These are phyloP conservation scores for Hypoxylon lienhwacheense DNA, from an alignment of 495 filamentous ascomycete genomes.

Conservation along the genomic window DNA sequence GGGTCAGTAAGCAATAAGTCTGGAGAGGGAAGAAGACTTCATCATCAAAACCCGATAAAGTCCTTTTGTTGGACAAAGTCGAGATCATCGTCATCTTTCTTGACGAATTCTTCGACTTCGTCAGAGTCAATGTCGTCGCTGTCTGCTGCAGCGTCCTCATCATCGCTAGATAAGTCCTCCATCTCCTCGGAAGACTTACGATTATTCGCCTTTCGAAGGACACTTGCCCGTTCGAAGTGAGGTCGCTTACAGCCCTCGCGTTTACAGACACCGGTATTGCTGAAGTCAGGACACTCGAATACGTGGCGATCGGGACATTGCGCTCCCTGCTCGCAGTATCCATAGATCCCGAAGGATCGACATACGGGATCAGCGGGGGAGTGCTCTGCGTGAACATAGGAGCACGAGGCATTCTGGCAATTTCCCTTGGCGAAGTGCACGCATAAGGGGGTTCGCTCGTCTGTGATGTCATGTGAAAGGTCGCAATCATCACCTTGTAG, in stretches of 20 bases:
- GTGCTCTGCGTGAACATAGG: conserved; percentile 84
- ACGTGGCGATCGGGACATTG: conserved; percentile 81
- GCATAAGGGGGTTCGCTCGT: conserved; percentile 84
- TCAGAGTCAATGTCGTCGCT: conserved; percentile 91
- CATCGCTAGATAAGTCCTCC: conserved; percentile 82
- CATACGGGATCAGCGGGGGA: conserved; percentile 83
- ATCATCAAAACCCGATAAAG: conserved; percentile 49
- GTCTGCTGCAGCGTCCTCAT: conserved; percentile 75
- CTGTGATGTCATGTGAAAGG: conserved; percentile 86
- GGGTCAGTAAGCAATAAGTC: conserved; percentile 27
- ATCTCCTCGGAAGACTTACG: conserved; percentile 54
- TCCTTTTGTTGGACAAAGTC: conserved; percentile 50
- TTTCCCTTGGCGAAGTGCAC: conserved; percentile 88
- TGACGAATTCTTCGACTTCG: conserved; percentile 72
- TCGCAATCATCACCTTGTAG: conserved; percentile 80
- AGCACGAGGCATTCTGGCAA: conserved; percentile 86
- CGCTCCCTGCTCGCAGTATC: conserved; percentile 86
- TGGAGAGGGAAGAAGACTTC: background rate
- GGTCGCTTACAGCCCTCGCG: conserved; percentile 80
- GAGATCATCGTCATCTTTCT: conserved; percentile 45
- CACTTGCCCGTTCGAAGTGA: conserved; percentile 83
- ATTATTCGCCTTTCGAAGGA: conserved; percentile 52
- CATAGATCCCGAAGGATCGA: conserved; percentile 78
- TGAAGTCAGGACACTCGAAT: conserved; percentile 90
- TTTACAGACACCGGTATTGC: conserved; percentile 83